Evolutionary conservation across 2,329 filamentous ascomycete species (phyloP).

Genomic region (Neophaeococcomyces aloes): DNA sequence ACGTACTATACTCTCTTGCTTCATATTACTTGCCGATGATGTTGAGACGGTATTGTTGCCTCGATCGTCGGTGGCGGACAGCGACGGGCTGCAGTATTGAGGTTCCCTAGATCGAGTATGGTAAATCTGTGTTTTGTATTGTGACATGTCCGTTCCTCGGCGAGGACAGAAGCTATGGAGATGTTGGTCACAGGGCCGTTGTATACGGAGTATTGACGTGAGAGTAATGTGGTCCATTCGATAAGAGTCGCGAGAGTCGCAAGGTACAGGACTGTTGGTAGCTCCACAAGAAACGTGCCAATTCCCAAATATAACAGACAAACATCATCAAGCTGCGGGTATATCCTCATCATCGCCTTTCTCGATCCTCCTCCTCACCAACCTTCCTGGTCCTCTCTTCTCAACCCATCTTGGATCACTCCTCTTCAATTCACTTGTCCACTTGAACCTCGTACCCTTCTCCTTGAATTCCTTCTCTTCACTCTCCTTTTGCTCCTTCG

Average conservation of each 20-base stretch:
- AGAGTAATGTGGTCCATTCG: too few species aligned
- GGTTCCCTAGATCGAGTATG: too few species aligned
- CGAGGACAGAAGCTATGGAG: background rate
- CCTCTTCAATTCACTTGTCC: conserved; percentile 20
- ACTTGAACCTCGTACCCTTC: conserved; percentile 19
- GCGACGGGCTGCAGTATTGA: too few species aligned
- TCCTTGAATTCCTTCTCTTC: conserved; percentile 24
- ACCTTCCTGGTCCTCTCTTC: conserved; percentile 17
- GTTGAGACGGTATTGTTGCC: too few species aligned
- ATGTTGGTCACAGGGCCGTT: background rate
- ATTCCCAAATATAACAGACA: too few species aligned
- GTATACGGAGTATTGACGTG: too few species aligned
- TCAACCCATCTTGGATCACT: conserved; percentile 18
- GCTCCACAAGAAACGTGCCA: too few species aligned
- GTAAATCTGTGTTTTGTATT: too few species aligned
- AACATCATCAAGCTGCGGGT: background rate
- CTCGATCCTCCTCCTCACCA: conserved; percentile 16
- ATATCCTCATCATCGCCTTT: conserved; percentile 12
- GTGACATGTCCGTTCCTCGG: background rate
- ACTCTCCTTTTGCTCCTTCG: conserved; percentile 26
- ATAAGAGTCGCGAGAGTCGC: too few species aligned
- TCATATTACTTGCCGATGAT: background rate
- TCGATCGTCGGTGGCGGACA: too few species aligned
- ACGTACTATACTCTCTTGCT: too few species aligned
- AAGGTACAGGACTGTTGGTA: too few species aligned